A percentile compares a stretch with the other conserved stretches of the same genome.
These are phyloP conservation scores for Phaeosphaeriaceae sp. DNA, from an alignment of 2,329 filamentous ascomycete genomes.

Conservation along the genomic window DNA sequence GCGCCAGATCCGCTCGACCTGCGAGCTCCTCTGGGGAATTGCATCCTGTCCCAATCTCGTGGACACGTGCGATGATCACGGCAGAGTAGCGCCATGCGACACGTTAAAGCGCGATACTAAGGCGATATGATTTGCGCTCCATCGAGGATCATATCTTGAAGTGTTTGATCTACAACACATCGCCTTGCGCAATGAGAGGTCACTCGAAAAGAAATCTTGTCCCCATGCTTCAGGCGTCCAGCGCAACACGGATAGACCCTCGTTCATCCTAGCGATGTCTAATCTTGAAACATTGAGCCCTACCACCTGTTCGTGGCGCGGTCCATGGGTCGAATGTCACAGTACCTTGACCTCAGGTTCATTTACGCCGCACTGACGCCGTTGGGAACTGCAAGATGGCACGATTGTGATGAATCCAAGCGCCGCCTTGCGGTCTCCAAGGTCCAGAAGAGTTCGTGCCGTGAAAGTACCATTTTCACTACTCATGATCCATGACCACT, in stretches of 20 bases:
- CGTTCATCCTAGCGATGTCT: constrained; percentile 3
- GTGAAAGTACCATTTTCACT: background rate
- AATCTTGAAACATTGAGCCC: constrained; percentile 9
- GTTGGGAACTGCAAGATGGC: background rate
- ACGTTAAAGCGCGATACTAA: background rate
- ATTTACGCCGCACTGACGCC: constrained; percentile 1
- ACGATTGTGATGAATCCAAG: background rate
- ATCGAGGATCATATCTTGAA: background rate
- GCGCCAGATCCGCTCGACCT: background rate
- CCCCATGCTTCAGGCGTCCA: constrained; percentile 8
- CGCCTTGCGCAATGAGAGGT: background rate
- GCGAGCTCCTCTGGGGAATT: background rate
- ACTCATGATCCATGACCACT: background rate
- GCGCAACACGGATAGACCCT: background rate
- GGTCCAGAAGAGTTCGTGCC: background rate
- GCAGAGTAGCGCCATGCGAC: background rate
- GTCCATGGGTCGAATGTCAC: background rate
- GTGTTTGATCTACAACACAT: background rate
- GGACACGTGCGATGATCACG: background rate
- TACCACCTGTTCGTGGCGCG: constrained; percentile 1
- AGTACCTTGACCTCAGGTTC: background rate
- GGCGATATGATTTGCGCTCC: background rate
- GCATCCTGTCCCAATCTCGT: background rate
- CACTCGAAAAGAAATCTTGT: background rate
- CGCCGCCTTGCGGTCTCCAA: background rate